Conservation (phyloP, 1,139 yeast species). For the Saccharomycopsis hybrid region DNA sequence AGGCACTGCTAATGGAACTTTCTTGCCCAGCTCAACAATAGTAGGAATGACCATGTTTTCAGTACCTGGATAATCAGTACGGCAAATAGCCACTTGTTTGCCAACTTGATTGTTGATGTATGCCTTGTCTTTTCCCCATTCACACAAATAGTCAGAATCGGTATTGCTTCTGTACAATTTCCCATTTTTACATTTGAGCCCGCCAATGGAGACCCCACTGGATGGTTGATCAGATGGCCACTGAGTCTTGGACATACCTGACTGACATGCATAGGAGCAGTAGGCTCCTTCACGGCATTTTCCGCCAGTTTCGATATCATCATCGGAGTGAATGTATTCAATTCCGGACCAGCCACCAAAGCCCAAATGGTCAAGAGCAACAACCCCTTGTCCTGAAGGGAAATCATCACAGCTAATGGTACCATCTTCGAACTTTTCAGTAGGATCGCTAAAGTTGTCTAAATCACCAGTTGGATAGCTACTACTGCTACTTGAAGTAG, state of each 20-base stretch:
- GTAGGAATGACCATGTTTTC: conserved; percentile 98
- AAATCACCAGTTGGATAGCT: not conserved
- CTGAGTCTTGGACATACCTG: conserved; percentile 97
- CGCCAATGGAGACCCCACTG: conserved; percentile 87
- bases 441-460: conserved; percentile 37
- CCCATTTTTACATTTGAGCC: conserved; percentile 74
- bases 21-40: conserved; percentile 60
- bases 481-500: not conserved
- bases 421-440: conserved; percentile 71
- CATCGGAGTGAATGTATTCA: conserved; percentile 30
- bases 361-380: conserved; percentile 72
- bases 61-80: conserved; percentile 98
- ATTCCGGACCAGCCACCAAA: conserved; percentile 93
- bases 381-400: conserved; percentile 91
- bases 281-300: conserved; percentile 80
- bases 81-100: conserved; percentile 75
- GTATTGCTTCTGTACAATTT: conserved; percentile 73
- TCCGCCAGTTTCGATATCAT: conserved; percentile 53
- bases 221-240: conserved; percentile 87
- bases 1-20: conserved; percentile 68
- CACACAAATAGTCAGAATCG: conserved; percentile 61
- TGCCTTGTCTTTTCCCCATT: conserved; percentile 58
- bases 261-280: conserved; percentile 95
- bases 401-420: conserved; percentile 64
- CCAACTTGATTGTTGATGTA: conserved; percentile 57